Base-by-base conservation (phyloP, 495 filamentous ascomycete species). In the Cenococcum geophilum region DNA sequence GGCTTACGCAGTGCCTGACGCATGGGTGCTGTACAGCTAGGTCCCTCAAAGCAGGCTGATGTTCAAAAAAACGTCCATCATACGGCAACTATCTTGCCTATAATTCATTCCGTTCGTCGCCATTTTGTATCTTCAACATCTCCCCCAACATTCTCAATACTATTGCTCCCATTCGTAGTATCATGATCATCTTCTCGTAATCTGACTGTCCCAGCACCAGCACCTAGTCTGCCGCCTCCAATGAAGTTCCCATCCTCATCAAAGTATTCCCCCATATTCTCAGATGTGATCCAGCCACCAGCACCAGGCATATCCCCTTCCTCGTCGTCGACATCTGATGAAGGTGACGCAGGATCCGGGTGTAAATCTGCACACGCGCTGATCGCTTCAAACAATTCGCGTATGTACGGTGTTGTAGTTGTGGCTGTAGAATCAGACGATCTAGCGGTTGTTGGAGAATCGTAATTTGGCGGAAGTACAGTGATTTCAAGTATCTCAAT, bases 241-340 rank as follows among this genome's bases (percentile, higher is more conserved):
- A 78, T 78, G 73, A 80, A 85, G 63, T 85, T 83, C 45, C 83
- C 86, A 54, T 83, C 77, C 70, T 82, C 84, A 66, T 86, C 84
- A 70, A 85, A 79, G 64, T 79, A 96, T 68, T 96, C 83, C 54
- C 86, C 80, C 71, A 96, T 88, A 73, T 98, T 98, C 57, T 97
- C 93, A 14, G 91, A 87, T 18, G 93, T 98, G 64, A 98, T 97
- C 93, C 93, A 98, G 1, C 91, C 91, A 0, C 83, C 84, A 68
- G 90, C 92, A 11, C 92, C 91, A 1, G 88, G 89, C 71, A 93
- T 80, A 4, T 84, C 82, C 20, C 75, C 72, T 58, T 78, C 78
- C 25, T 80, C 79, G 0, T 78, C 84, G 4, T 79, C 79, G 0
- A 80, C 79, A 8, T 78, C 76, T 11, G 72, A 70, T 11, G 64